These are phyloP conservation scores for Fusarium sp. DNA, from an alignment of 2,329 filamentous ascomycete genomes.

Conservation along the genomic window DNA sequence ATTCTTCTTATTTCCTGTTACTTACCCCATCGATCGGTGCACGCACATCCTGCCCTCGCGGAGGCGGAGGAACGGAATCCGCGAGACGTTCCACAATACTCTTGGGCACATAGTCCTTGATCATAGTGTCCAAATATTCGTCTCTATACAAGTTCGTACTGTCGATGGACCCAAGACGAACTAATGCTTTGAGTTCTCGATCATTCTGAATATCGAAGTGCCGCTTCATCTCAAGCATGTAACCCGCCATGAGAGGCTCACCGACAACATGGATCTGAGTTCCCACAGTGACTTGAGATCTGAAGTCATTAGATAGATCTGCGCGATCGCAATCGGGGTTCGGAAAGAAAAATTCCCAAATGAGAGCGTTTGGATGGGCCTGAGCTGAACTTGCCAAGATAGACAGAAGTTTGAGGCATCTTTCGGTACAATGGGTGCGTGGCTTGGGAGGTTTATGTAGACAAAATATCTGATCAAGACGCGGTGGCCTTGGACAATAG, in stretches of 20 bases:
- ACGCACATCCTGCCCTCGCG: not conserved
- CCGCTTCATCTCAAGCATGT: not conserved
- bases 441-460: accelerated
- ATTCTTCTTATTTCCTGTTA: not conserved
- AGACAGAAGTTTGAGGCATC: not conserved
- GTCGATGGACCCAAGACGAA: not conserved
- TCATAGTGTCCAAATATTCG: not conserved
- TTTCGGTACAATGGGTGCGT: accelerated
- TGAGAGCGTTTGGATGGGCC: not conserved
- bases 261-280: not conserved
- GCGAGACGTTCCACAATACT: not conserved
- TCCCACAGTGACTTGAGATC: not conserved
- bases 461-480: accelerated
- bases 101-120: not conserved
- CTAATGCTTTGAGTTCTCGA: not conserved
- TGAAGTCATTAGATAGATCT: not conserved
- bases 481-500: too few relatives aligned
- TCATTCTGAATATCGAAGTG: not conserved
- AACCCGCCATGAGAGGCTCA: not conserved
- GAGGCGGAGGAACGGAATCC: not conserved
- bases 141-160: not conserved
- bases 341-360: not conserved
- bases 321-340: not conserved
- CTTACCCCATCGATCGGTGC: not conserved
- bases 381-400: not conserved